A percentile compares a stretch with the other conserved stretches of the same genome.
These are phyloP conservation scores for Kwoniella bestiolae DNA, from an alignment of 768 basidiomycete species.

Conservation along the genomic window DNA sequence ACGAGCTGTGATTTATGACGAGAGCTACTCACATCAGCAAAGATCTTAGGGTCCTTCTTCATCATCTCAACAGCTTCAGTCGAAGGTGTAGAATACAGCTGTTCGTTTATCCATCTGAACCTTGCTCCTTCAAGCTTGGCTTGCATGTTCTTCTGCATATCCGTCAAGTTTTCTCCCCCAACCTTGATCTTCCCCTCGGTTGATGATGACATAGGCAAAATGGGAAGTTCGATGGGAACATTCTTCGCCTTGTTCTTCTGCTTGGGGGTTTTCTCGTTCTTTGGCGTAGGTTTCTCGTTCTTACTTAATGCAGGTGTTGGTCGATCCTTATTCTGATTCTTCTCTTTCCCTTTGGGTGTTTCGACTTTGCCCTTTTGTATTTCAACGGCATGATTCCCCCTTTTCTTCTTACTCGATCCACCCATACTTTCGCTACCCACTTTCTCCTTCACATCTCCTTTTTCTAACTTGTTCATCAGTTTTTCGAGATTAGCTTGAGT, in stretches of 20 bases:
- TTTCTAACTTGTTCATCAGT: slow-evolving; percentile 50
- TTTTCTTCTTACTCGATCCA: slow-evolving; percentile 24
- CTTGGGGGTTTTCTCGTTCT: neutral
- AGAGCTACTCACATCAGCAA: slow-evolving; percentile 70
- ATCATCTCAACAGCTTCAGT: slow-evolving; percentile 76
- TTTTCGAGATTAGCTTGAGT: slow-evolving; percentile 52
- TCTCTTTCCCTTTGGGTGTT: slow-evolving; percentile 17
- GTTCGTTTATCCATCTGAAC: slow-evolving; percentile 93
- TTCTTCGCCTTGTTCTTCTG: slow-evolving; percentile 11
- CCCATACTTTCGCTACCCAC: slow-evolving; percentile 37
- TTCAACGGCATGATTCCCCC: slow-evolving; percentile 11
- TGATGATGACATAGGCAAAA: slow-evolving; percentile 18
- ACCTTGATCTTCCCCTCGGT: slow-evolving; percentile 4
- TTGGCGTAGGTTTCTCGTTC: slow-evolving; percentile 3
- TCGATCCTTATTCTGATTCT: neutral
- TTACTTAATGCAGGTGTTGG: neutral
- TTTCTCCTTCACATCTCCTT: slow-evolving; percentile 32
- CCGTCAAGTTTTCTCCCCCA: slow-evolving; percentile 62
- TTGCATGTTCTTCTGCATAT: slow-evolving; percentile 77
- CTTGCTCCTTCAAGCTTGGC: slow-evolving; percentile 81
- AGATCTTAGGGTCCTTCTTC: slow-evolving; percentile 77
- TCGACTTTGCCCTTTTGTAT: neutral
- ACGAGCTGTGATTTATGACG: too few relatives aligned
- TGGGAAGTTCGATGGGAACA: slow-evolving; percentile 36
- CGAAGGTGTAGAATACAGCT: slow-evolving; percentile 84